phyloP scores from a whole-genome alignment of 1,139 yeast species.

The Meyerozyma carpophila region DNA sequence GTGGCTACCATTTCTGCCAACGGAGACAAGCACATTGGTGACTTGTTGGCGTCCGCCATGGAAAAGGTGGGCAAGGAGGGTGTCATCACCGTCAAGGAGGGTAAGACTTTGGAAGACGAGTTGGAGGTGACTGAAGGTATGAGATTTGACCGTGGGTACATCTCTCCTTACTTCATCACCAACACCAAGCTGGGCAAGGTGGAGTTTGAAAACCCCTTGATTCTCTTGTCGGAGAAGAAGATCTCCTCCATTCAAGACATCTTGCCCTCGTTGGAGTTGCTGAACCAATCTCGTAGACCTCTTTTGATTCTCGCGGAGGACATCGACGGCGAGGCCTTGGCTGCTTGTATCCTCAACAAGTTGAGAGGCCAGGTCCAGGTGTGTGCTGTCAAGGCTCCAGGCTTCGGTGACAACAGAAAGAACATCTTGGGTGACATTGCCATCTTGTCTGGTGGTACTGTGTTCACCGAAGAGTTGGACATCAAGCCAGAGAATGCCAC shows the following conservation, averaged over 20 bases:
- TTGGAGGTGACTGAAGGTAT: conserved; percentile 98
- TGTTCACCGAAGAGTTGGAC: conserved; percentile 96
- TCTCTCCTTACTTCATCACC: conserved; percentile 96
- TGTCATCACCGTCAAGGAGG: conserved; percentile 95
- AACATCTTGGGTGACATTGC: conserved; percentile 97
- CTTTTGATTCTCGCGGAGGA: conserved; percentile 94
- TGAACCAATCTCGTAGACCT: conserved; percentile 95
- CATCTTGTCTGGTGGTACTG: conserved; percentile 95
- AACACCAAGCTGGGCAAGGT: conserved; percentile 95
- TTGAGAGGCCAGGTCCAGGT: conserved; percentile 99
- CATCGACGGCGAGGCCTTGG: conserved; percentile 97
- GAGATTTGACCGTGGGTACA: conserved; percentile 98
- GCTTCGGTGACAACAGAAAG: conserved; percentile 99
- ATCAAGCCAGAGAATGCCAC: conserved; percentile 96
- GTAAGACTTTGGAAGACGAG: conserved; percentile 95
- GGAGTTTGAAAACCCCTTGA: conserved; percentile 92
- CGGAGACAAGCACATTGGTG: conserved; percentile 94
- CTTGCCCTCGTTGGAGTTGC: conserved; percentile 88
- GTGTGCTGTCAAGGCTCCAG: conserved; percentile 98
- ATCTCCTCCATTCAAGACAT: conserved; percentile 89
- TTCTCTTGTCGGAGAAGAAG: conserved; percentile 91
- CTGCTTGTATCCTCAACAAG: conserved; percentile 97
- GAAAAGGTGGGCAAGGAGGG: conserved; percentile 99
- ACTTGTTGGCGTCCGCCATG: conserved; percentile 93
- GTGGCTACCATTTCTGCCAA: conserved; percentile 98